Conservation (phyloP, 106 monocot species). For the Ottelia alismoides region DNA sequence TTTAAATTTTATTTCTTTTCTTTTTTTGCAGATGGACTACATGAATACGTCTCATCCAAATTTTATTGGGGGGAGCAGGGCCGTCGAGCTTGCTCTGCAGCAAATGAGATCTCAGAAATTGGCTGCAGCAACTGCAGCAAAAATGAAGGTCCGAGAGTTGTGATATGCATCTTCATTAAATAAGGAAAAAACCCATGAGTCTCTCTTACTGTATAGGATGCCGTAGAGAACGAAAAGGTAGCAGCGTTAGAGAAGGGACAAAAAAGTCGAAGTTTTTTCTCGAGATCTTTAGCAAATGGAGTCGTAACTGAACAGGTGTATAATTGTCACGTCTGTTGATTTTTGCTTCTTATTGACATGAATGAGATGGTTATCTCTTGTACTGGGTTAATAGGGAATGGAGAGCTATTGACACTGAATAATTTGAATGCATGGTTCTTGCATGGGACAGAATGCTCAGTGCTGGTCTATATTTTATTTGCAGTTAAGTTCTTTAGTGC, state of each 20-base stretch:
- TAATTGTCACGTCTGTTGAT: too few species aligned
- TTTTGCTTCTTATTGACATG: not conserved
- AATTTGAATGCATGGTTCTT: too few species aligned
- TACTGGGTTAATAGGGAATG: too few species aligned
- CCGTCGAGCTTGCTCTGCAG: conserved; percentile 71
- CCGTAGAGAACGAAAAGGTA: conserved; percentile 11
- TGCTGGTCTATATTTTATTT: too few species aligned
- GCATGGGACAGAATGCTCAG: too few species aligned
- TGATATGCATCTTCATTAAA: too few species aligned
- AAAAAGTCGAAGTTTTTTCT: conserved; percentile 12
- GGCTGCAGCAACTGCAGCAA: conserved; percentile 7
- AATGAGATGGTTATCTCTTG: too few species aligned
- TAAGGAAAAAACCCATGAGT: too few species aligned
- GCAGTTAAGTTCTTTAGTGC: too few species aligned
- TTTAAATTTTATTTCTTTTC: not conserved
- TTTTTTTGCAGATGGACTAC: conserved; percentile 69
- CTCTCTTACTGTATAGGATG: conserved; percentile 7
- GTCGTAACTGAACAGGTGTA: conserved; percentile 18
- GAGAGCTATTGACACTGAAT: too few species aligned
- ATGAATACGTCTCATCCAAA: conserved; percentile 92
- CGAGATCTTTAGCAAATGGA: conserved; percentile 16
- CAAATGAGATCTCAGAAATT: conserved; percentile 27
- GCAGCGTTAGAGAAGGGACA: conserved; percentile 6
- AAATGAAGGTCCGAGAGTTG: too few species aligned
- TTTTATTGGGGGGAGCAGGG: conserved; percentile 82